Conservation (phyloP, 352 stramenopile genomes). For the Phytophthora pluvialis region DNA sequence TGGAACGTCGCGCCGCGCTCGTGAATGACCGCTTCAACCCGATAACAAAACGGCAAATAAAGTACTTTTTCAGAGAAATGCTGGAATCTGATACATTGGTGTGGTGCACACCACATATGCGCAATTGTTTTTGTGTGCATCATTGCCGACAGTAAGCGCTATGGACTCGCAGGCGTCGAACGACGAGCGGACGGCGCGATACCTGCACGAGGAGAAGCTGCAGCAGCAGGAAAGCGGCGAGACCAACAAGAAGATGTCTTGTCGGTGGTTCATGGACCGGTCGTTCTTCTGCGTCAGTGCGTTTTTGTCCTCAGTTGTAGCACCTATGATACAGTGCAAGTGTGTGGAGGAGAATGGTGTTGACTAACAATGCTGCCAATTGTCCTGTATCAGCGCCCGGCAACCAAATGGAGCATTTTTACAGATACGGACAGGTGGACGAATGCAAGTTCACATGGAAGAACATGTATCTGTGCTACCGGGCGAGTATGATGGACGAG, state of each 20-base stretch:
- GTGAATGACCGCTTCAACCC: constrained; percentile 12
- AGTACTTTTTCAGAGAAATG: not conserved
- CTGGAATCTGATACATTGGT: not conserved
- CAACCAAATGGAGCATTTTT: constrained; percentile 87
- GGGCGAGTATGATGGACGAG: constrained; percentile 80
- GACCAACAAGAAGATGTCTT: constrained; percentile 62
- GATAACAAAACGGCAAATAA: constrained; percentile 8
- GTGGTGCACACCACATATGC: constrained; percentile 1
- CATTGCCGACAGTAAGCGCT: too few relatives aligned
- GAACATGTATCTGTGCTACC: constrained; percentile 86
- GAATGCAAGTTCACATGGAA: constrained; percentile 84
- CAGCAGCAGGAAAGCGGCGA: constrained; percentile 42
- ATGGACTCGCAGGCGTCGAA: constrained; percentile 44
- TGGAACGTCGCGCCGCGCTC: constrained; percentile 63
- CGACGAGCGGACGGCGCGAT: constrained; percentile 66
- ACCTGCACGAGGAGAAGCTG: constrained; percentile 53
- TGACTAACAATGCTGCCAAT: not conserved
- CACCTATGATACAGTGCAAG: not conserved
- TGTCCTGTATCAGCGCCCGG: constrained; percentile 52
- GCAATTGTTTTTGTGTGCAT: not conserved
- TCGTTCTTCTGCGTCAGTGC: constrained; percentile 88
- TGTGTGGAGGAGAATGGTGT: constrained; percentile 31
- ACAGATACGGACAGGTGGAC: constrained; percentile 71
- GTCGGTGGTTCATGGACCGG: constrained; percentile 80
- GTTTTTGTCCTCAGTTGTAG: constrained; percentile 25